Evolutionary conservation across 257 asterid genomes (phyloP), one percentile per base, ranked within the genome.

Genomic region (Ajuga chamaepitys): DNA sequence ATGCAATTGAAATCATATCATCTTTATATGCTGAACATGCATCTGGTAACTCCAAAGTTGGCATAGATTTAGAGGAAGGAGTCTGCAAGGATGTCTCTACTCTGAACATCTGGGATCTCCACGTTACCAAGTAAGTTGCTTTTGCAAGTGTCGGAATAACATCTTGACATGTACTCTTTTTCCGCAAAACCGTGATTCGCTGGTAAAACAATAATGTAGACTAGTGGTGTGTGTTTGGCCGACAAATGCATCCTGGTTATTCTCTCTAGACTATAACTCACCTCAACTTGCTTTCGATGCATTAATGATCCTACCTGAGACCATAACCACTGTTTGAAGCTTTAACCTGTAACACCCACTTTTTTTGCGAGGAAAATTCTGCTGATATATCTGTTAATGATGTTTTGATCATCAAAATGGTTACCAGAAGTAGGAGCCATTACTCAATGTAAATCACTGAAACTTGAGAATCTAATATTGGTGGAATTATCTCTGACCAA

Each of bases 1-100:
- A 85, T 78, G 93, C 99, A 2, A 85, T 88, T 76, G 99, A 94
- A 79, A 85, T 90, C 28, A 81, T 94, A 73, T 85, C 99, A 47
- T 87, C 97, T 66, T 69, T 92, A 67, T 87, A 89, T 77, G 97
- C 95, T 25, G 95, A 88, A 72, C 96, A 91, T 80, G 95, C 96
- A 47, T 71, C 87, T 77, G 95, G 96, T 67, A 81, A 85, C 72
- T 58, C 83, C 64, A 80, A 83, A 77, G 95, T 90, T 66, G 98
- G 97, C 76, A 83, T 92, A 67, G 94, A 83, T 79, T 80, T 89
- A 79, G 88, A 83, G 68, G 92, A 82, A 83, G 98, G 89, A 38
- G 81, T 22, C 65, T 88, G 98, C 87, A 86, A 82, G 79, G 95
- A 92, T 63, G 82, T 73, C 28, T 77, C 95, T 25, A 52, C 81